Conservation (phyloP, 495 filamentous ascomycete genomes). For the Xylaria intraflava region DNA sequence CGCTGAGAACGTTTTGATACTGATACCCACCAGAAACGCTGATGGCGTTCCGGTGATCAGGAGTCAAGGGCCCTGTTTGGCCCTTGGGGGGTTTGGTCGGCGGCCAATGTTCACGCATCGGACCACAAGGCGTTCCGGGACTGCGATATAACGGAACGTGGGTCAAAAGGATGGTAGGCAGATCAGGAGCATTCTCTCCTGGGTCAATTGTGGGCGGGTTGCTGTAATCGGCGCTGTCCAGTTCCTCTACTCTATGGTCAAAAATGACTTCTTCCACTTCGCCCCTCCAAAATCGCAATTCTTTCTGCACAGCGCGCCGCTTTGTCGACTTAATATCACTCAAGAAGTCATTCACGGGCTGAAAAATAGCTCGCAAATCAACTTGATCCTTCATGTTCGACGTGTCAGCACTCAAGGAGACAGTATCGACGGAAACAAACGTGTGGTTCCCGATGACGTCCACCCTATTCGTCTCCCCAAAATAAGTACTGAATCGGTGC, state of each 20-base stretch:
- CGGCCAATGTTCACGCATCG: constrained; percentile 75
- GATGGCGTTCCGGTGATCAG: constrained; percentile 75
- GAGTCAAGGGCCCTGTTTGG: constrained; percentile 45
- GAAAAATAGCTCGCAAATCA: constrained; percentile 56
- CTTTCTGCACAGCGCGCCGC: constrained; percentile 47
- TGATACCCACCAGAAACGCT: constrained; percentile 73
- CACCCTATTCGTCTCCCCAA: constrained; percentile 81
- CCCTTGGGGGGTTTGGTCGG: constrained; percentile 56
- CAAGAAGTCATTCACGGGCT: constrained; percentile 71
- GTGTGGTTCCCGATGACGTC: constrained; percentile 93
- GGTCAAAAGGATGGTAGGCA: constrained; percentile 80
- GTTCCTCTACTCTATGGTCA: constrained; percentile 46
- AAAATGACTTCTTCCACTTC: constrained; percentile 43
- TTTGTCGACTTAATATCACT: constrained; percentile 49
- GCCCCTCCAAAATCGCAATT: constrained; percentile 47
- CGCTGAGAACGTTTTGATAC: constrained; percentile 89
- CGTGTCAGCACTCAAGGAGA: constrained; percentile 70
- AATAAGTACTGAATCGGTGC: constrained; percentile 77
- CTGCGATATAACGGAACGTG: constrained; percentile 86
- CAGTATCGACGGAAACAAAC: constrained; percentile 82
- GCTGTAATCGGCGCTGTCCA: constrained; percentile 35
- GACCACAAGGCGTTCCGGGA: constrained; percentile 79
- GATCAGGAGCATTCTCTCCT: constrained; percentile 40
- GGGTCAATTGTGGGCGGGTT: constrained; percentile 35
- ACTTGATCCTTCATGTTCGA: constrained; percentile 37